Evolutionary conservation across 2,329 filamentous ascomycete species (phyloP).

Genomic region (Penicillium sclerotiorum): DNA sequence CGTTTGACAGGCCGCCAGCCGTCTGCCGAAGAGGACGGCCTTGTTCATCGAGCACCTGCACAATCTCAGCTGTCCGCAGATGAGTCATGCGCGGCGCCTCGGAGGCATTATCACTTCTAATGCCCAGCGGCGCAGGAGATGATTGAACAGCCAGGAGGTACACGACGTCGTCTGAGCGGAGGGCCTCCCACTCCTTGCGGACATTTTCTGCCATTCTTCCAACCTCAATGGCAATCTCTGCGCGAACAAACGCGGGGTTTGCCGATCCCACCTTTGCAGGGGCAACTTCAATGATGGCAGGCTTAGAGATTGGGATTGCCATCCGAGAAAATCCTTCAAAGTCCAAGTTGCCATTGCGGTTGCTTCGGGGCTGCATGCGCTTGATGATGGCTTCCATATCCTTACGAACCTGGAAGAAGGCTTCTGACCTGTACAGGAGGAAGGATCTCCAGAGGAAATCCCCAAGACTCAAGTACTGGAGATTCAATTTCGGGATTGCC

Average conservation of each 20-base stretch:
- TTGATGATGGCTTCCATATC: constrained; percentile 84
- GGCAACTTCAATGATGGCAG: constrained; percentile 82
- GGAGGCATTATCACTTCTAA: constrained; percentile 20
- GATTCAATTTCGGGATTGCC: constrained; percentile 88
- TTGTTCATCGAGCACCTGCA: constrained; percentile 84
- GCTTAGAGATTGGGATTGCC: constrained; percentile 83
- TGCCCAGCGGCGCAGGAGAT: constrained; percentile 23
- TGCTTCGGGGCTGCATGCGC: constrained; percentile 71
- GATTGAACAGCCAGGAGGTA: constrained; percentile 78
- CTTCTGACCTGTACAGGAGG: constrained; percentile 82
- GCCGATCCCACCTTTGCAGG: constrained; percentile 81
- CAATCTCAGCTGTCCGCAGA: constrained; percentile 80
- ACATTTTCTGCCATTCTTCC: constrained; percentile 74
- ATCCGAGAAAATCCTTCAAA: constrained; percentile 90
- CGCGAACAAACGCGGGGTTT: constrained; percentile 79
- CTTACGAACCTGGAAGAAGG: constrained; percentile 90
- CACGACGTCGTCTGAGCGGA: constrained; percentile 84
- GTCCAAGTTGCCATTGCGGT: constrained; percentile 62
- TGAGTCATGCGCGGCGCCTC: constrained; percentile 69
- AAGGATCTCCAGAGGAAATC: constrained; percentile 98
- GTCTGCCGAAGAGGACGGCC: constrained; percentile 70
- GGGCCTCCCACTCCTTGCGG: constrained; percentile 83
- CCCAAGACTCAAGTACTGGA: constrained; percentile 92
- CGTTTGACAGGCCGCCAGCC: constrained; percentile 60
- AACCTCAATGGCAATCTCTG: constrained; percentile 83